phyloP scores from a whole-genome alignment of 225 moss, liverwort and hornwort genomes.

The Marchantia polymorpha region DNA sequence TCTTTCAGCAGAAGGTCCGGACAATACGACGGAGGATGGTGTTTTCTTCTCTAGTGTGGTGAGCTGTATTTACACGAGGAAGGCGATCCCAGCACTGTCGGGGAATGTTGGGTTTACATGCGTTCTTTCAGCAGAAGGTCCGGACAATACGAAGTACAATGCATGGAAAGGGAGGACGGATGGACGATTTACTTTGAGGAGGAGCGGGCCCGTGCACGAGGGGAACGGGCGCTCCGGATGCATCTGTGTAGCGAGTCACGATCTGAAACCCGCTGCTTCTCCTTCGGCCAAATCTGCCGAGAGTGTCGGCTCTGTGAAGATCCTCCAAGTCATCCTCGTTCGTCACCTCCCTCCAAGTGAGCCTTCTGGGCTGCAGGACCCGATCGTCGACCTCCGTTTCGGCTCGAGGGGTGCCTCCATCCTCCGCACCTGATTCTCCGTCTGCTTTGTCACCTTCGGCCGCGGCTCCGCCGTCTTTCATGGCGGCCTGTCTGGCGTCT shows the following conservation, averaged over 20 bases:
- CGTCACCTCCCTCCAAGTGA: constrained; percentile 33
- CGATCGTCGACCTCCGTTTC: neutral
- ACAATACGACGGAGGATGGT: too few relatives aligned
- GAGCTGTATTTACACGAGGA: neutral
- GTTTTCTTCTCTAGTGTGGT: too few relatives aligned
- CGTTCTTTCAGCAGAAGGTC: neutral
- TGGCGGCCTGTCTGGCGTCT: constrained; percentile 21
- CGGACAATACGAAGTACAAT: neutral
- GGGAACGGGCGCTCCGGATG: constrained; percentile 18
- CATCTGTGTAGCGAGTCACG: constrained; percentile 25
- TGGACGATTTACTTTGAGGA: constrained; percentile 31
- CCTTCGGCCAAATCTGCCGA: constrained; percentile 22
- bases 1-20: neutral
- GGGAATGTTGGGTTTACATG: neutral
- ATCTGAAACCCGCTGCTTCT: constrained; percentile 63
- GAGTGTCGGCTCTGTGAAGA: neutral
- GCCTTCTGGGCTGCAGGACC: constrained; percentile 10
- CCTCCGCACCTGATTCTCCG: neutral
- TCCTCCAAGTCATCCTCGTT: constrained; percentile 49
- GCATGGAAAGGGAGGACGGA: neutral
- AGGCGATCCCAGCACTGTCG: neutral
- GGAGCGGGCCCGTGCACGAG: constrained; percentile 28
- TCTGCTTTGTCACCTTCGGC: neutral
- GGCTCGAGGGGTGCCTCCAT: neutral
- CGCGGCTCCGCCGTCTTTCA: neutral